A percentile compares a stretch with the other conserved stretches of the same genome.
These are phyloP conservation scores for Venturia oleaginea DNA, from an alignment of 2,329 filamentous ascomycete genomes.

Conservation along the genomic window DNA sequence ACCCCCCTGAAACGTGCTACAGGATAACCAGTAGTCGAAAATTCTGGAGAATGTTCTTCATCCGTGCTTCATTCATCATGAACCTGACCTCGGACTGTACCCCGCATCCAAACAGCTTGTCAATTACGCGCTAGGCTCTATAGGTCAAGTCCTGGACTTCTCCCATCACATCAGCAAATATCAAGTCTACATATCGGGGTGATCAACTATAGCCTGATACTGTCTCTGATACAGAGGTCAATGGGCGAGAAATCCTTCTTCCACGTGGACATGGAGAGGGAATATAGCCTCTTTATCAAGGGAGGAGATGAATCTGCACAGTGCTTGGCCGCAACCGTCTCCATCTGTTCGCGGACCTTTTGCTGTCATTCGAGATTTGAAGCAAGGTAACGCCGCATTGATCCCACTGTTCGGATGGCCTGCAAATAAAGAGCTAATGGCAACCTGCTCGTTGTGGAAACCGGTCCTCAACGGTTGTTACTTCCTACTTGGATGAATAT, in stretches of 20 bases:
- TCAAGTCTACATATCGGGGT: too few species aligned
- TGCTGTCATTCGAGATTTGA: constrained; percentile 35
- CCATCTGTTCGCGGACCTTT: constrained; percentile 40
- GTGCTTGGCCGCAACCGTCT: constrained; percentile 36
- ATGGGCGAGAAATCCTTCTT: constrained; percentile 46
- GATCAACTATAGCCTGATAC: constrained; percentile 42
- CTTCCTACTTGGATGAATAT: too few species aligned
- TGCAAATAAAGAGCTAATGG: constrained; percentile 46
- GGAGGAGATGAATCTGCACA: constrained; percentile 24
- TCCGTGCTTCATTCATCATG: neutral
- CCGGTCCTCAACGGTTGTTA: too few species aligned
- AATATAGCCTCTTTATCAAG: constrained; percentile 30
- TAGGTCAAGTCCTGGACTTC: too few species aligned
- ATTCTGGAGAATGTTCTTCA: neutral
- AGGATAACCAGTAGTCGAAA: neutral
- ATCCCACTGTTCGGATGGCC: constrained; percentile 49
- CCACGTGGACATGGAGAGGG: constrained; percentile 45
- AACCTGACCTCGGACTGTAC: neutral
- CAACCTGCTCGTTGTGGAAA: constrained; percentile 34
- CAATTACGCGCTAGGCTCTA: too few species aligned
- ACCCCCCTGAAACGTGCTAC: neutral
- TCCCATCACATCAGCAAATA: neutral
- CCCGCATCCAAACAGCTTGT: too few species aligned
- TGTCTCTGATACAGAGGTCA: constrained; percentile 44
- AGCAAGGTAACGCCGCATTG: constrained; percentile 39